Percentiles rank a stretch among this genome's conserved stretches.
Evolutionary conservation across 495 filamentous ascomycete genomes (phyloP).

Genomic region (Aspergillus nidulans): DNA sequence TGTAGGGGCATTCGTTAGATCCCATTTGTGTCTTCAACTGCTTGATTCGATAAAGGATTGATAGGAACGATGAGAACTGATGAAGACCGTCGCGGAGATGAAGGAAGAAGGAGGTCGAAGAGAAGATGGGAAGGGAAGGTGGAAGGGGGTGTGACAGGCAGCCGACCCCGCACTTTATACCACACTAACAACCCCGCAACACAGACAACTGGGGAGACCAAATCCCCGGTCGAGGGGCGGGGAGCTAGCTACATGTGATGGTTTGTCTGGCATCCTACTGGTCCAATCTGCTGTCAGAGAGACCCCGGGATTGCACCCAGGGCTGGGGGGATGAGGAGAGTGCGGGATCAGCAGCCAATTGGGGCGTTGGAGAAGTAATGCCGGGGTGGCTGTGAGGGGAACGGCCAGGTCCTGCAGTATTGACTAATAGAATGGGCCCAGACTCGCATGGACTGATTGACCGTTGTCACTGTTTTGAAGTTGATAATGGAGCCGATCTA

Average conservation of each 20-base stretch:
- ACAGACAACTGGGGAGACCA: background rate
- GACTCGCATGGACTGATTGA: background rate
- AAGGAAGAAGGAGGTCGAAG: background rate
- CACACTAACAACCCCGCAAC: background rate
- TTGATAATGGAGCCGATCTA: background rate
- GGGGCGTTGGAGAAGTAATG: background rate
- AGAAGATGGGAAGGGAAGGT: background rate
- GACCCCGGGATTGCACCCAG: constrained; percentile 1
- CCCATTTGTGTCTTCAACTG: background rate
- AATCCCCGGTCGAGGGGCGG: background rate
- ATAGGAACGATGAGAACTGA: background rate
- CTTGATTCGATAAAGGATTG: background rate
- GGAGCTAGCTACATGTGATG: background rate
- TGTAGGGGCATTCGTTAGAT: constrained; percentile 7
- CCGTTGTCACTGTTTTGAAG: background rate
- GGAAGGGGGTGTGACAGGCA: background rate
- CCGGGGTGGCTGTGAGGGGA: background rate
- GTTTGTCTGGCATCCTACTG: background rate
- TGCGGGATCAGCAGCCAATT: background rate
- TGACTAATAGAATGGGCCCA: background rate
- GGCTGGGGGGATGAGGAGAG: background rate
- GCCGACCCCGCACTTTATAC: constrained; percentile 3
- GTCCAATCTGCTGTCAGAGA: background rate
- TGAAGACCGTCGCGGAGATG: background rate
- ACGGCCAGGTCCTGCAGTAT: background rate